Evolutionary conservation across 2,329 filamentous ascomycete species (phyloP).

Genomic region (Calonectria hawksworthii): DNA sequence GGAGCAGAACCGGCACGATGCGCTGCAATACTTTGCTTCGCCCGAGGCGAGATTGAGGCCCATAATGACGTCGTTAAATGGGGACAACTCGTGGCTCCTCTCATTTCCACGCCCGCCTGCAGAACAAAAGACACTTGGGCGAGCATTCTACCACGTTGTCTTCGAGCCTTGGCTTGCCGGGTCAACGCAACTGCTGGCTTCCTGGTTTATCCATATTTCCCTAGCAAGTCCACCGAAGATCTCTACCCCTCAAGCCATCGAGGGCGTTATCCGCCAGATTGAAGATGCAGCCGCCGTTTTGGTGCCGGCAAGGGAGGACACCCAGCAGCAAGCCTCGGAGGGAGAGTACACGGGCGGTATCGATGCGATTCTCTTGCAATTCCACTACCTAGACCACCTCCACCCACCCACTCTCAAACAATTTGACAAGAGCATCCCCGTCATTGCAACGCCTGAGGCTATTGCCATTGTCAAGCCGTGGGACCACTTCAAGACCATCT

Average conservation of each 20-base stretch:
- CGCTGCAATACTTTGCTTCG: constrained; percentile 10
- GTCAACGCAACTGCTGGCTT: constrained; percentile 30
- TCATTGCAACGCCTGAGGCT: constrained; percentile 36
- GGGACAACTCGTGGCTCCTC: constrained; percentile 52
- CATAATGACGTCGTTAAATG: constrained; percentile 50
- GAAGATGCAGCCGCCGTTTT: constrained; percentile 27
- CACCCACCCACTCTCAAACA: constrained; percentile 36
- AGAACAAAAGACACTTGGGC: constrained; percentile 36
- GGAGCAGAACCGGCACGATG: background rate
- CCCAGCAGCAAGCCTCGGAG: background rate
- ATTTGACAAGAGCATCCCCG: constrained; percentile 36
- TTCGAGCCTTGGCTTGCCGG: constrained; percentile 52
- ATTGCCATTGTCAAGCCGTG: constrained; percentile 27
- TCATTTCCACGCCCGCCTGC: constrained; percentile 48
- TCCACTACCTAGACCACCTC: constrained; percentile 37
- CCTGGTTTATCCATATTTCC: constrained; percentile 42
- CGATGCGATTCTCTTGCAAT: constrained; percentile 41
- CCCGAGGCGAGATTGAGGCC: constrained; percentile 34
- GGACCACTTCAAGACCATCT: constrained; percentile 40
- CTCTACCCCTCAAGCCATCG: constrained; percentile 24
- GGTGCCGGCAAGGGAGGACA: background rate
- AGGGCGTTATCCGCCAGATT: constrained; percentile 35
- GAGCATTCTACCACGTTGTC: constrained; percentile 50
- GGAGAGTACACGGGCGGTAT: constrained; percentile 20
- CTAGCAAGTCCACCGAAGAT: constrained; percentile 12